Evolutionary conservation across 78 protist species (phyloP), one percentile per base, ranked within the genome.

Genomic region (Dictyostelium purpureum): DNA sequence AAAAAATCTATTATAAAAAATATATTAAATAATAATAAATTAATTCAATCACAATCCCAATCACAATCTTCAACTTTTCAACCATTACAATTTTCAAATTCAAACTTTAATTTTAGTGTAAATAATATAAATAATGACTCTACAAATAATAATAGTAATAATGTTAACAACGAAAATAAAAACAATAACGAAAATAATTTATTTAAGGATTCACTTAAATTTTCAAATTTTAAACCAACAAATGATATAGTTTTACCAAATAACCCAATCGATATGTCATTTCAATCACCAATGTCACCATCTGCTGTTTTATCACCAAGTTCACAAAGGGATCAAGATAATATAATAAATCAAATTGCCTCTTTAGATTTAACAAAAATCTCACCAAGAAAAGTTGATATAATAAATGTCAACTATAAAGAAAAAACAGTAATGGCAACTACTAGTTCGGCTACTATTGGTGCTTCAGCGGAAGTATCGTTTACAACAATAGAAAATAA

Each of bases 1-100:
- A 75, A 75, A 35, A 47, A 42, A 75, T 75, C 81, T 24, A 75
- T 75, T 9, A 75, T 75, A 7, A 45, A 75, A 75, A 52, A 35
- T 51, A 51, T 75, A 14, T 24, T 75, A 35, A 75, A 75, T 75
- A 75, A 51, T 75, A 75, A 75, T 52, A 21, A 51, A 33, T 51
- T 75, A 45, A 12, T 75, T 51, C 71, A 31, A 21, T 57, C 85
- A 57, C 28, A 14, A 57, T 74, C 79, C 0, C 38, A 45, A 31
- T 11, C 79, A 74, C 37, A 54, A 52, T 40, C 71, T 40, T 24
- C 85, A 59, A 45, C 66, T 18, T 9, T 3, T 10, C 2, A 37
- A 75, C 37, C 63, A 47, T 18, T 24, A 31, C 63, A 61, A 75
- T n/a, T 67, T 35, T 9, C 61, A 71, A 47, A 57, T 0, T 2